Conservation (phyloP, 2,329 filamentous ascomycete genomes). For the Diplodia mutila region DNA sequence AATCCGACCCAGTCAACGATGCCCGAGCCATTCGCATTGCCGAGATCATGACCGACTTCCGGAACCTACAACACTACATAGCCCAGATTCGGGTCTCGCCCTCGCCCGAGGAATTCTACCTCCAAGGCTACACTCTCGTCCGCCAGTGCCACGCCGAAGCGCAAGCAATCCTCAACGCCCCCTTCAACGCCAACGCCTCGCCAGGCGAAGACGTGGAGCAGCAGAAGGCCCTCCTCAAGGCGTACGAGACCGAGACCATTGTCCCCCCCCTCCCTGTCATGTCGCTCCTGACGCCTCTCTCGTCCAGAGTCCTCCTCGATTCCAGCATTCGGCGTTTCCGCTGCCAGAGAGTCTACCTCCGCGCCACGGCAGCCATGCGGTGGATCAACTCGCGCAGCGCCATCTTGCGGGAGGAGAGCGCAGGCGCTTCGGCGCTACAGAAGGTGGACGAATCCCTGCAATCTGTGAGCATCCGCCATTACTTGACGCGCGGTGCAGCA, state of each 20-base stretch:
- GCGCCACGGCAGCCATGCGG: conserved; percentile 60
- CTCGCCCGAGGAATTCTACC: conserved; percentile 59
- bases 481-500: background rate
- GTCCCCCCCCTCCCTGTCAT: background rate
- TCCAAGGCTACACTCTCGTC: conserved; percentile 62
- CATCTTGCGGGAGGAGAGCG: conserved; percentile 55
- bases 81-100: conserved; percentile 57
- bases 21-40: conserved; percentile 65
- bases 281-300: background rate
- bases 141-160: conserved; percentile 60
- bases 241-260: conserved; percentile 47
- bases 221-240: conserved; percentile 60
- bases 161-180: conserved; percentile 57
- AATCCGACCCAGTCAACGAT: conserved; percentile 59
- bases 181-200: conserved; percentile 53
- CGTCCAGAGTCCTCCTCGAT: conserved; percentile 61
- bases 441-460: conserved; percentile 53
- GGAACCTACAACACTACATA: conserved; percentile 63
- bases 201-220: conserved; percentile 54
- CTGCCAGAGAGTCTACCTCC: conserved; percentile 64
- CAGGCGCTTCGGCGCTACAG: conserved; percentile 52
- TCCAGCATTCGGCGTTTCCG: conserved; percentile 63
- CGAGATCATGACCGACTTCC: conserved; percentile 68
- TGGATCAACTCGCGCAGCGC: conserved; percentile 61
- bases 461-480: conserved; percentile 45